phyloP scores from a whole-genome alignment of 192 early-diverging fungal genomes.

The Fimicolochytrium jonesii region DNA sequence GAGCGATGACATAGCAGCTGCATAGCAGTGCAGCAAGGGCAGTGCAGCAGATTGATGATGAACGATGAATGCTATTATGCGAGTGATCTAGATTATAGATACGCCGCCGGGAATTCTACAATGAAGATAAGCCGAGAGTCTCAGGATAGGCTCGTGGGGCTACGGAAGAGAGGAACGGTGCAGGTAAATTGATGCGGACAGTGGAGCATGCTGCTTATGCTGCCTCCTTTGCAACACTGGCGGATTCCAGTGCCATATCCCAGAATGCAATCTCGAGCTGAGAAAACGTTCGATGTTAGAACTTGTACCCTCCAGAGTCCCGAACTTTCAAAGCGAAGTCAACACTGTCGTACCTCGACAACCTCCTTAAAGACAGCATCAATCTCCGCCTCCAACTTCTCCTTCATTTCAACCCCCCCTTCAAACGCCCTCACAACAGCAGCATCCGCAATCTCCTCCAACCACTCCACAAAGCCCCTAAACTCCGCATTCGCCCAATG shows the following conservation, averaged over 20 bases:
- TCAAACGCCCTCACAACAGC: not conserved
- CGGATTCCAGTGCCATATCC: conserved; percentile 11
- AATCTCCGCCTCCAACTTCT: conserved; percentile 2
- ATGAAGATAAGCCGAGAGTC: too few relatives aligned
- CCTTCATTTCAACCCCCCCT: not conserved
- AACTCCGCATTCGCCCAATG: conserved; percentile 29
- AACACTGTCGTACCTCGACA: conserved; percentile 11
- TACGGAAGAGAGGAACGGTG: too few relatives aligned
- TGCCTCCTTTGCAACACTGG: too few relatives aligned
- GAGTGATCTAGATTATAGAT: too few relatives aligned
- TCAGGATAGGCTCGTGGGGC: too few relatives aligned
- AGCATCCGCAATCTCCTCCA: conserved; percentile 18
- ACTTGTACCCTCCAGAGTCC: not conserved
- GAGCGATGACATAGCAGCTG: too few relatives aligned
- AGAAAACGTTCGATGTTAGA: not conserved
- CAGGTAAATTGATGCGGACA: too few relatives aligned
- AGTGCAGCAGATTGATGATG: too few relatives aligned
- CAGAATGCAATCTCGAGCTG: conserved; percentile 23
- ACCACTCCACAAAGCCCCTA: conserved; percentile 24
- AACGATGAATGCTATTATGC: too few relatives aligned
- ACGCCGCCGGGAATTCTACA: too few relatives aligned
- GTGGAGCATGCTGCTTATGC: too few relatives aligned
- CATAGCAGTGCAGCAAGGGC: too few relatives aligned
- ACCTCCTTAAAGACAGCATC: conserved; percentile 10
- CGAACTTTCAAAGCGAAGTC: not conserved